Conservation (phyloP, 116 monocot species). For the Iris pallida region DNA sequence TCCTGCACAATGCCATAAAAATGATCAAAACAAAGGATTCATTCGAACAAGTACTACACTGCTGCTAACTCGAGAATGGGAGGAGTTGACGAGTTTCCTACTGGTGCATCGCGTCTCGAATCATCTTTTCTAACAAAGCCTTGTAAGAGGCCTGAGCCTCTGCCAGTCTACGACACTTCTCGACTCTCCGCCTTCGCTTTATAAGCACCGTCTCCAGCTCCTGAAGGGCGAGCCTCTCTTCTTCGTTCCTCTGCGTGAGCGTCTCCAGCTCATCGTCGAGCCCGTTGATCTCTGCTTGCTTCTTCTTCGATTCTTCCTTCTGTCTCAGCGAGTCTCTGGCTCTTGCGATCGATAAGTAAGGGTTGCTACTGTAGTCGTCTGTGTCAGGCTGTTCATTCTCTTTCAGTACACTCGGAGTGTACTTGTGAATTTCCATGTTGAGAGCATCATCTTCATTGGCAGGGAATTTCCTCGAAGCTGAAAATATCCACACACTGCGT, state of each 20-base stretch:
- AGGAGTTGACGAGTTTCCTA: slow-evolving; percentile 29
- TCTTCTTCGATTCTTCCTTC: slow-evolving; percentile 56
- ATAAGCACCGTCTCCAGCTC: slow-evolving; percentile 58
- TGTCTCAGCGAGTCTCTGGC: slow-evolving; percentile 70
- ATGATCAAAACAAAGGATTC: neutral
- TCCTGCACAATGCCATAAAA: slow-evolving; percentile 30
- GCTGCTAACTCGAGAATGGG: too few relatives aligned
- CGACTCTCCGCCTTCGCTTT: slow-evolving; percentile 59
- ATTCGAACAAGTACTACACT: neutral
- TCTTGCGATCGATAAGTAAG: slow-evolving; percentile 53
- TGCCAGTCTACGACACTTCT: slow-evolving; percentile 64
- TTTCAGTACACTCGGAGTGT: slow-evolving; percentile 26
- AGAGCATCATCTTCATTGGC: slow-evolving; percentile 28
- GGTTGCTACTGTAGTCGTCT: slow-evolving; percentile 19
- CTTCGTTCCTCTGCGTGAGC: slow-evolving; percentile 56
- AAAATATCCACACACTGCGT: neutral
- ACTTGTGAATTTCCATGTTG: slow-evolving; percentile 16
- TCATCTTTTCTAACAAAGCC: slow-evolving; percentile 80
- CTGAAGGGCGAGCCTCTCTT: slow-evolving; percentile 47
- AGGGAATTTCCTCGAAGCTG: slow-evolving; percentile 28
- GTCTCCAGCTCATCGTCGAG: slow-evolving; percentile 50
- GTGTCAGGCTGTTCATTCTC: slow-evolving; percentile 60
- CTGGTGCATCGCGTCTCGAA: slow-evolving; percentile 90
- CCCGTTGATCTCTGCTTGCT: slow-evolving; percentile 40
- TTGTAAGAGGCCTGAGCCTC: slow-evolving; percentile 80